Evolutionary conservation across 108 stramenopile genomes (phyloP), one percentile per base, ranked within the genome.

Genomic region (Cyclostephanos invisitatus): DNA sequence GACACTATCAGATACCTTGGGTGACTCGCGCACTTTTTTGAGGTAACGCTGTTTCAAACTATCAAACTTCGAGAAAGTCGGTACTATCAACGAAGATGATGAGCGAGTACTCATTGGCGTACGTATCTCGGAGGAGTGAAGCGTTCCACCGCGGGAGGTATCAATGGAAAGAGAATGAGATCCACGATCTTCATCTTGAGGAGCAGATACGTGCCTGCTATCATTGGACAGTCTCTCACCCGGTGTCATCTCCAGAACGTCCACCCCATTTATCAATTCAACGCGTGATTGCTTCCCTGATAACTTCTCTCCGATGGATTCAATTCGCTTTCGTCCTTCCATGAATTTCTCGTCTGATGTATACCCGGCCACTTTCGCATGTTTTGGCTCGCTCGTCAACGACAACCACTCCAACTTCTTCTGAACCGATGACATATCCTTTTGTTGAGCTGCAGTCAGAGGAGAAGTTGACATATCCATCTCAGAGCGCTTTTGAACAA

Each of bases 11-110:
- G 32, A 32, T 40, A 4, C 17, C 44, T 40, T 61, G 4, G 60
- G 60, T 11, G 60, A 61, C 37, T 61, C 53, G 24, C 53, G 35
- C 2, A 61, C 60, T 36, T 44, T 61, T 61, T 42, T 61, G 60
- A 61, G 60, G 22, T 61, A 61, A 22, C 60, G 17, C 36, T 61
- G 60, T 40, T 40, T 61, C 20, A 61, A 21, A n/a, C 20, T 61
- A 21, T 37, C 60, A 37, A 61, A 37, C 36, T 61, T 61, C 20
- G 53, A 0, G 25, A 54, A 54, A 9, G 53, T 54, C 1, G 53
- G 25, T 15, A 54, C 1, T 9, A 54, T 20, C 25, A 24, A 7
- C 22, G 53, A 54, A 25, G 53, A 54, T 27, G 60, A 61, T 7
- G 60, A 29, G 37, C 60, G 60, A 21, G 60, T 21, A 36, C 38